These are phyloP conservation scores for Xylaria palmicola DNA, from an alignment of 495 filamentous ascomycete species.

Conservation along the genomic window DNA sequence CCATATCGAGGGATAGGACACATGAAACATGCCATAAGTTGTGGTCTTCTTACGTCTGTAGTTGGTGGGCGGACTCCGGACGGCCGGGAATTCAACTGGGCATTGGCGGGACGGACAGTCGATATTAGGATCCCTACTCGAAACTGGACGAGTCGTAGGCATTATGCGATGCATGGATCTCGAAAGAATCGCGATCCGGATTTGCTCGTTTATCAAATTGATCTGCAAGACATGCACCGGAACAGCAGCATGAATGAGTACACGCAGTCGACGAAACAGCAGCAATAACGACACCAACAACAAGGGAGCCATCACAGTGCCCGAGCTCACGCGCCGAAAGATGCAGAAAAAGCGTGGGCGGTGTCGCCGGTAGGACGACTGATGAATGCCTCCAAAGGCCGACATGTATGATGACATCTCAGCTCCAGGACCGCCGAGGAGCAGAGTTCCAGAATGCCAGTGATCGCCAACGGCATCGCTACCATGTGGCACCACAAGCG, in stretches of 20 bases:
- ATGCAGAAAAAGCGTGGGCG: not conserved
- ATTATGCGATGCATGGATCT: not conserved
- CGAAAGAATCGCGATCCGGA: not conserved
- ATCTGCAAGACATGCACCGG: not conserved
- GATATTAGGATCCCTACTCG: not conserved
- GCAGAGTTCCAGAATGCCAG: not conserved
- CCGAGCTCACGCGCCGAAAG: not conserved
- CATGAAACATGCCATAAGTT: no score
- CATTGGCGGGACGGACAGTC: no score
- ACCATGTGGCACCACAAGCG: conserved; percentile 16
- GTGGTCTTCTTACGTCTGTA: no score
- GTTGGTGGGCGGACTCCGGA: no score
- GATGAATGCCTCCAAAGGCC: not conserved
- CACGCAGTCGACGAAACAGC: not conserved
- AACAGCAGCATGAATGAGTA: not conserved
- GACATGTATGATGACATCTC: not conserved
- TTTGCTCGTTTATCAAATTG: not conserved
- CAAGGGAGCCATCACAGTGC: not conserved
- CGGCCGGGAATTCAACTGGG: no score
- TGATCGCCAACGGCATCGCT: not conserved
- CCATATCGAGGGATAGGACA: no score
- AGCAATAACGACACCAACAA: not conserved
- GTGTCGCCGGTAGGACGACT: not conserved
- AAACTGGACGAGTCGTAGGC: not conserved
- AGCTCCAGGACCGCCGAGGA: not conserved